A percentile compares a stretch with the other conserved stretches of the same genome.
These are phyloP conservation scores for Davidsoniella australis DNA, from an alignment of 2,329 filamentous ascomycete genomes.

Conservation along the genomic window DNA sequence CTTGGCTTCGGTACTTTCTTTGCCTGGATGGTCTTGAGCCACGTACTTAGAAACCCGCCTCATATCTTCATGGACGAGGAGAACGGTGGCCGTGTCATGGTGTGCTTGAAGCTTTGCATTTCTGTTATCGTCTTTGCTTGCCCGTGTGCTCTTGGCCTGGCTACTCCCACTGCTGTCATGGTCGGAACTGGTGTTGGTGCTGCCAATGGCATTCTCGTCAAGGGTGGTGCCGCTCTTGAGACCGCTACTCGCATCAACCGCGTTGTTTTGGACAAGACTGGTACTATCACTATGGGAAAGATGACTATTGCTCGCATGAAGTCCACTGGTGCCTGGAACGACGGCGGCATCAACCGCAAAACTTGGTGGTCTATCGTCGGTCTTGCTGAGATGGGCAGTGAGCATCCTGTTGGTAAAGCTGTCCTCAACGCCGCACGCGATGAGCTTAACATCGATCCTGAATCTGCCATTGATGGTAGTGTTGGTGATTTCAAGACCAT, in stretches of 20 bases:
- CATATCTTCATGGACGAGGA: conserved; percentile 65
- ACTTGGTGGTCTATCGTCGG: conserved; percentile 95
- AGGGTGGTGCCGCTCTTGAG: conserved; percentile 84
- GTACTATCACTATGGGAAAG: conserved; percentile 82
- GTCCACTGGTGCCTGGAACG: conserved; percentile 51
- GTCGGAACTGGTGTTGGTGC: conserved; percentile 95
- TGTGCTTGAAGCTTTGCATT: conserved; percentile 93
- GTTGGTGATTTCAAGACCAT: conserved; percentile 69
- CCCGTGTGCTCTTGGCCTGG: conserved; percentile 87
- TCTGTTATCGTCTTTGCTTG: conserved; percentile 97
- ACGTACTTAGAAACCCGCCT: conserved; percentile 68
- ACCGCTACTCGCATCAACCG: conserved; percentile 79
- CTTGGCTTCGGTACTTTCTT: conserved; percentile 76
- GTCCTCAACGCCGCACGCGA: conserved; percentile 60
- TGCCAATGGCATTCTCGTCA: conserved; percentile 92
- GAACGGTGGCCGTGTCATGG: conserved; percentile 85
- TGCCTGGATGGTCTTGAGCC: conserved; percentile 88
- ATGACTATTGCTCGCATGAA: conserved; percentile 73
- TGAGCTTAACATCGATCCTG: conserved; percentile 53
- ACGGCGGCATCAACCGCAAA: conserved; percentile 47
- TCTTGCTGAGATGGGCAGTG: conserved; percentile 86
- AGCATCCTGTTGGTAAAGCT: conserved; percentile 89
- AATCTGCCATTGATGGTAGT: conserved; percentile 64
- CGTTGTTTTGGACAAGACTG: conserved; percentile 89
- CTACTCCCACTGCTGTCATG: conserved; percentile 95